A percentile compares a stretch with the other conserved stretches of the same genome.
phyloP scores from a whole-genome alignment of 352 stramenopile genomes.

The Saprolegnia parasitica region DNA sequence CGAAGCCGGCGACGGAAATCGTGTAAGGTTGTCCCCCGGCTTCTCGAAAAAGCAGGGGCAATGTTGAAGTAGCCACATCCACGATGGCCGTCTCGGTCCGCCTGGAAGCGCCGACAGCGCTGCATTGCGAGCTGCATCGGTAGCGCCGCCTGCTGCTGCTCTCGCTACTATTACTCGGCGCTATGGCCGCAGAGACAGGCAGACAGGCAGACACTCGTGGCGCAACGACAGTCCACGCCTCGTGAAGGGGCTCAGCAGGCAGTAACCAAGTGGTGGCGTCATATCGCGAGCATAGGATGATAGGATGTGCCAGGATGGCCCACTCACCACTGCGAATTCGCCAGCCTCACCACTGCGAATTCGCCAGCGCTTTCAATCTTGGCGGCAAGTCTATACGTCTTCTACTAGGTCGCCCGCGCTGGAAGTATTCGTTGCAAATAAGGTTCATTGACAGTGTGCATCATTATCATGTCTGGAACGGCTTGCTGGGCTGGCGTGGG shows the following conservation, averaged over 20 bases:
- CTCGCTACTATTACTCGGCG: no score
- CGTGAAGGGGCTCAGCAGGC: not conserved
- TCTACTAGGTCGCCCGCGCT: no score
- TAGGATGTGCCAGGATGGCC: not conserved
- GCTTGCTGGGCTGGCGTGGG: conserved; percentile 42
- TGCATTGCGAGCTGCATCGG: no score
- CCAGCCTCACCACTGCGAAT: no score
- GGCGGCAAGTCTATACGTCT: no score
- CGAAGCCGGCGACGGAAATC: not conserved
- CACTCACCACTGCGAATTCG: no score
- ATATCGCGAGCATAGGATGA: not conserved
- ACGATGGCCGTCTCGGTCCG: not conserved
- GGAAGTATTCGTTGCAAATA: not conserved
- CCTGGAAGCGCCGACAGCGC: not conserved
- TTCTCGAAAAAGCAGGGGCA: not conserved
- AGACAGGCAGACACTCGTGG: no score
- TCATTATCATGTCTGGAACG: conserved; percentile 19
- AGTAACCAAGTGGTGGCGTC: no score
- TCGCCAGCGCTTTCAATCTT: no score
- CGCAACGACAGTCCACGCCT: no score
- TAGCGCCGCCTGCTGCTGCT: no score
- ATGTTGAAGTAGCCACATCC: conserved; percentile 19
- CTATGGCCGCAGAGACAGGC: no score
- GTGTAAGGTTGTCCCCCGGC: not conserved
- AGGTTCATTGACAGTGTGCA: not conserved